Conservation (phyloP, 306 rosid genomes). For the Fagus crenata region DNA sequence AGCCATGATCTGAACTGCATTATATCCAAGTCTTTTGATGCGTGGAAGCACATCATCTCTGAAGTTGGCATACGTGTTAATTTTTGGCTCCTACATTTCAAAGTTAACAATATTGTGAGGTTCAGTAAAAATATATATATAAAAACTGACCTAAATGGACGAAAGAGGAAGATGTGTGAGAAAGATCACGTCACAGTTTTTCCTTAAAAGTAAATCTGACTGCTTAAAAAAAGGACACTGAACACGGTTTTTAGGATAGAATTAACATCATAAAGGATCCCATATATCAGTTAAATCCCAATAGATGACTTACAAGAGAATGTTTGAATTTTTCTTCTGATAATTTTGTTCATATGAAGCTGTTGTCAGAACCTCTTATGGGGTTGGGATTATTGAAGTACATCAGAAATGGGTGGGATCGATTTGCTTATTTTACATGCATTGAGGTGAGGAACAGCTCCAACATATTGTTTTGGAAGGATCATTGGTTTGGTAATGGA, state of each 20-base stretch:
- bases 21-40: conserved; percentile 84
- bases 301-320: background rate
- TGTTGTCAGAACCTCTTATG: too few relatives aligned
- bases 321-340: background rate
- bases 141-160: background rate
- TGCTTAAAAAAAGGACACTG: background rate
- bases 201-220: background rate
- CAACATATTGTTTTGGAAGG: too few relatives aligned
- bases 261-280: background rate
- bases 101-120: conserved; percentile 6
- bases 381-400: too few relatives aligned
- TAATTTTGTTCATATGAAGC: background rate
- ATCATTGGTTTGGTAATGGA: too few relatives aligned
- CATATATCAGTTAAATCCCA: background rate
- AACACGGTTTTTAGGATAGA: background rate
- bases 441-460: too few relatives aligned
- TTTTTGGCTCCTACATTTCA: conserved; percentile 72
- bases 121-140: background rate
- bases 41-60: conserved; percentile 89
- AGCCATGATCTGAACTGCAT: conserved; percentile 99
- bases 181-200: background rate
- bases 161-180: background rate
- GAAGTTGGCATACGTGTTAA: conserved; percentile 75
- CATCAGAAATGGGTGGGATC: too few relatives aligned
- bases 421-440: too few relatives aligned